These are phyloP conservation scores for Lentinula edodes DNA, from an alignment of 768 basidiomycete species.

Conservation along the genomic window DNA sequence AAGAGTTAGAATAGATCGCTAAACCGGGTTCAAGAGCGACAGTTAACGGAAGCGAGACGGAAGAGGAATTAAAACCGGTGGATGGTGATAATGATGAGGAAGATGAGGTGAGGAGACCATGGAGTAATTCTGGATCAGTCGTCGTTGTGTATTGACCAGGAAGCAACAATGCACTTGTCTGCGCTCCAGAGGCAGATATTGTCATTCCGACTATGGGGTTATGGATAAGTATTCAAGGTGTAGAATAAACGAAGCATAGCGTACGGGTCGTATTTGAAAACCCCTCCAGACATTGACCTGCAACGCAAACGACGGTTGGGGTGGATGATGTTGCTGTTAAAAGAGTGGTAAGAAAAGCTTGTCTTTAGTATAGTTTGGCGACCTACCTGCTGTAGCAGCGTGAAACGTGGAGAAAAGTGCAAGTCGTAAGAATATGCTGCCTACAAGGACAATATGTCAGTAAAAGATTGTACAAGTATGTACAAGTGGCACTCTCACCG, in stretches of 20 bases:
- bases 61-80: slow-evolving; percentile 59
- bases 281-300: slow-evolving; percentile 84
- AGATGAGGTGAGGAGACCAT: slow-evolving; percentile 59
- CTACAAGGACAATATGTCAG: neutral
- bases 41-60: slow-evolving; percentile 60
- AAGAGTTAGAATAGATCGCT: slow-evolving; percentile 52
- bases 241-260: slow-evolving; percentile 10
- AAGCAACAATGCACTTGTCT: slow-evolving; percentile 56
- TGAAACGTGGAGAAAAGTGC: neutral
- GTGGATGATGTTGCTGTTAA: slow-evolving; percentile 50
- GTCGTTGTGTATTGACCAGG: slow-evolving; percentile 73
- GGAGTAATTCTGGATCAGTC: slow-evolving; percentile 69
- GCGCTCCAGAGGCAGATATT: slow-evolving; percentile 48
- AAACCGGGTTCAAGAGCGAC: slow-evolving; percentile 64
- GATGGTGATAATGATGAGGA: slow-evolving; percentile 54
- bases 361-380: neutral
- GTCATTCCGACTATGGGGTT: slow-evolving; percentile 57
- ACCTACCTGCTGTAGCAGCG: neutral
- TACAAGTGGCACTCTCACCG: neutral
- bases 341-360: neutral
- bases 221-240: neutral
- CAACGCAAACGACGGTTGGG: slow-evolving; percentile 69
- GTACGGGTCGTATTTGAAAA: slow-evolving; percentile 65
- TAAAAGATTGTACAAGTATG: neutral
- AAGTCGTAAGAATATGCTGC: neutral